These are phyloP conservation scores for Pezicula rhizophila DNA, from an alignment of 2,329 filamentous ascomycete genomes.

Conservation along the genomic window DNA sequence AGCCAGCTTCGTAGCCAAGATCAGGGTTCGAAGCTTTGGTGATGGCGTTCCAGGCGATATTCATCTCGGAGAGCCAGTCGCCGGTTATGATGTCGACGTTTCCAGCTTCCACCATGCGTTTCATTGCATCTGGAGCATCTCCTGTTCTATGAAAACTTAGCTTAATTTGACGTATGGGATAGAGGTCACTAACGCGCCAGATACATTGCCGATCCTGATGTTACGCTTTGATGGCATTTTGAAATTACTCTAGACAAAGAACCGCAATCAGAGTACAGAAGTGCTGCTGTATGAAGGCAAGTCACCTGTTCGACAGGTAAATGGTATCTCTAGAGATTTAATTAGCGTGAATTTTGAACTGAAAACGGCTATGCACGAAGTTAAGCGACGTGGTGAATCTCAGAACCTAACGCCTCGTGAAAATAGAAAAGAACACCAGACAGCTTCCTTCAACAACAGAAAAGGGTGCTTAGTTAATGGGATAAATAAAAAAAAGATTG, in stretches of 20 bases:
- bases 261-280: not conserved
- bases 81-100: conserved; percentile 35
- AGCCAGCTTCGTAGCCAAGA: conserved; percentile 20
- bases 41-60: conserved; percentile 26
- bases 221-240: conserved; percentile 8
- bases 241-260: not conserved
- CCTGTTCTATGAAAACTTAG: conserved; percentile 3
- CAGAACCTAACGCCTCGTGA: too few species aligned
- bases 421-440: too few species aligned
- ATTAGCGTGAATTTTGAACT: too few species aligned
- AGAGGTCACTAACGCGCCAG: conserved; percentile 6
- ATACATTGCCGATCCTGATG: conserved; percentile 12
- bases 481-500: too few species aligned
- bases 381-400: conserved; percentile 1
- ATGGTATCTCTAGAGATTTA: too few species aligned
- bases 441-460: too few species aligned
- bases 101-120: conserved; percentile 16
- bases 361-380: too few species aligned
- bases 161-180: not conserved
- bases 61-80: conserved; percentile 33
- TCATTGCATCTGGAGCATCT: conserved; percentile 8
- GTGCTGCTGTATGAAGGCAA: not conserved
- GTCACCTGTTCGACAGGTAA: too few species aligned
- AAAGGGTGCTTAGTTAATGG: too few species aligned
- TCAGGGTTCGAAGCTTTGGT: conserved; percentile 11